Percentiles rank a stretch among this genome's conserved stretches.
These are phyloP conservation scores for Taiozyma onychis DNA, from an alignment of 1,139 yeast genomes.

Conservation along the genomic window DNA sequence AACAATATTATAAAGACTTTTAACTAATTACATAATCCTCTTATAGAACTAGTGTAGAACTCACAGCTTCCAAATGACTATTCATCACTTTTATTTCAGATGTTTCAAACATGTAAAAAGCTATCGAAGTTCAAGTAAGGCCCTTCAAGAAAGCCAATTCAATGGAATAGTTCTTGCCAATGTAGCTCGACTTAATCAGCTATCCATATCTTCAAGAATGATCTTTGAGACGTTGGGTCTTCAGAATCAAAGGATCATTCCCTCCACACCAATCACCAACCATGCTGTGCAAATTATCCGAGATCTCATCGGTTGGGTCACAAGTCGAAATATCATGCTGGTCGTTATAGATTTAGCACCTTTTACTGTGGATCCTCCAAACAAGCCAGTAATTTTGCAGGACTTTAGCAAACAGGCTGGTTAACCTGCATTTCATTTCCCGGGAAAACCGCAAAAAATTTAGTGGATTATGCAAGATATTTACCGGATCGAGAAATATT, in stretches of 20 bases:
- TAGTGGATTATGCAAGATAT: not conserved
- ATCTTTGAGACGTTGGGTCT: no score
- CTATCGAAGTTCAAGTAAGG: no score
- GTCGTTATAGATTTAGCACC: not conserved
- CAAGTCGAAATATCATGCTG: not conserved
- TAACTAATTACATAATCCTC: not conserved
- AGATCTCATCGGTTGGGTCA: not conserved
- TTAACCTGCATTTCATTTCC: not conserved
- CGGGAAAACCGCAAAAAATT: not conserved
- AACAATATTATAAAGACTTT: not conserved
- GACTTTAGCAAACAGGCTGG: not conserved
- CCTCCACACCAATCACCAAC: no score
- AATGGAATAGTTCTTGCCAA: no score
- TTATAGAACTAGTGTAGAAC: not conserved
- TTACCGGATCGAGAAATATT: not conserved
- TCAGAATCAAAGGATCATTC: no score
- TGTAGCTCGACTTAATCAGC: no score
- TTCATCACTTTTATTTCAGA: no score
- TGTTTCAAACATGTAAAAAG: not conserved
- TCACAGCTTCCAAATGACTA: not conserved
- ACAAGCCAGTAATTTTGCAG: not conserved
- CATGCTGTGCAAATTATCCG: not conserved
- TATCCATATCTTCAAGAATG: no score
- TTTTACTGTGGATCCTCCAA: not conserved
- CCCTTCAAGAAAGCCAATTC: no score